Percentiles rank a stretch among this genome's conserved stretches.
Evolutionary conservation across 1,139 yeast species (phyloP).

Genomic region (Geotrichum citri-aurantii): DNA sequence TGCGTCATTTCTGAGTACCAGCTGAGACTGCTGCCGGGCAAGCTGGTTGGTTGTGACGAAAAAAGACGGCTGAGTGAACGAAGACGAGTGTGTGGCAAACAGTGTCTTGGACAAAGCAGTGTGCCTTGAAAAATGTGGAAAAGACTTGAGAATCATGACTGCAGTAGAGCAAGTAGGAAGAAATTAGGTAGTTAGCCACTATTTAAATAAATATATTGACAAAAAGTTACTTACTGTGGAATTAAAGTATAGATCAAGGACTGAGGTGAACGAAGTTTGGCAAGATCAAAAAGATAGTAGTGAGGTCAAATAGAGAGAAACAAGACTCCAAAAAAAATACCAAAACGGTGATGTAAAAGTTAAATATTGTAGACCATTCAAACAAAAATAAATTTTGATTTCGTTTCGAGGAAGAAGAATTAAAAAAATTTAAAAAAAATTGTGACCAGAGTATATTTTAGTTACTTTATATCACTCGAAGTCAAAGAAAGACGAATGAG

Average conservation of each 20-base stretch:
- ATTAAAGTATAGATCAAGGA: too few species aligned
- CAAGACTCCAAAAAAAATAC: not conserved
- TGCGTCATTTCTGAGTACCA: slow-evolving; percentile 25
- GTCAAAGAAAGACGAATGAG: not conserved
- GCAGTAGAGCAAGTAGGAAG: slow-evolving; percentile 1
- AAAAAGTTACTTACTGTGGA: not conserved
- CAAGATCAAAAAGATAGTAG: not conserved
- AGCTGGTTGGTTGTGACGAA: slow-evolving; percentile 39
- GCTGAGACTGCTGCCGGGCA: slow-evolving; percentile 38
- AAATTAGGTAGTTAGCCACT: not conserved
- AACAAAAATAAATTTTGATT: not conserved
- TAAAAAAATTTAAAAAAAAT: not conserved
- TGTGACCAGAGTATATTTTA: not conserved
- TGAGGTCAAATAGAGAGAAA: not conserved
- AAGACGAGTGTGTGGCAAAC: slow-evolving; percentile 29
- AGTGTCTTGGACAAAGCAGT: slow-evolving; percentile 35
- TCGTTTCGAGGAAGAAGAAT: not conserved
- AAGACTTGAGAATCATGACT: slow-evolving; percentile 36
- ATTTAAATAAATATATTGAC: not conserved
- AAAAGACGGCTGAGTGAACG: slow-evolving; percentile 29
- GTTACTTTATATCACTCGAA: not conserved
- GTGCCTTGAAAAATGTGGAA: slow-evolving; percentile 35
- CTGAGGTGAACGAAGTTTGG: not conserved
- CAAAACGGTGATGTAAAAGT: not conserved
- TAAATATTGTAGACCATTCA: not conserved